These are phyloP conservation scores for Clarkia xantiana DNA, from an alignment of 345 rosid genomes.

Conservation along the genomic window DNA sequence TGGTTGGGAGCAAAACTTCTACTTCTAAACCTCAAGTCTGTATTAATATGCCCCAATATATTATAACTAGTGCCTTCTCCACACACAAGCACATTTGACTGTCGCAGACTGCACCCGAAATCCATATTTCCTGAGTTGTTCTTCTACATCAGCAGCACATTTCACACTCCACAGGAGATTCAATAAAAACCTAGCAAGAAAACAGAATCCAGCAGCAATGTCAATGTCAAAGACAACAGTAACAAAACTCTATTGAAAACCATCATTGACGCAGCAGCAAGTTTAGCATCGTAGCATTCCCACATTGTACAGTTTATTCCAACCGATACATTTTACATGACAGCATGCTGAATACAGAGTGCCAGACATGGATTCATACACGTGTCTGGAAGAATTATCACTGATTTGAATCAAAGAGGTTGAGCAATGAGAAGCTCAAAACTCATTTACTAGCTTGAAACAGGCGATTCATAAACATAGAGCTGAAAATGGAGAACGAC, in stretches of 20 bases:
- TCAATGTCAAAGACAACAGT: too few species aligned
- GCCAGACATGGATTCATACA: too few species aligned
- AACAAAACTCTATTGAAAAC: not conserved
- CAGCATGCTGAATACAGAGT: too few species aligned
- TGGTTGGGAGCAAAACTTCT: slow-evolving; percentile 19
- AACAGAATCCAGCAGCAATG: too few species aligned
- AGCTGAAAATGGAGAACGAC: too few species aligned
- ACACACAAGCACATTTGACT: slow-evolving; percentile 19
- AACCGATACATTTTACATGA: too few species aligned
- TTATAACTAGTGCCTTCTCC: slow-evolving; percentile 21
- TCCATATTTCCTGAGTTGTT: slow-evolving; percentile 31
- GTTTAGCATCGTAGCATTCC: not conserved
- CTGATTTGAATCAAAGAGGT: too few species aligned
- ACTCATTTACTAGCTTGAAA: too few species aligned
- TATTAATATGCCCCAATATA: slow-evolving; percentile 13
- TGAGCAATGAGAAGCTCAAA: too few species aligned
- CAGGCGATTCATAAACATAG: too few species aligned
- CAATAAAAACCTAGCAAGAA: too few species aligned
- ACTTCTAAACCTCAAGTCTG: slow-evolving; percentile 21
- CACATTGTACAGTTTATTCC: not conserved
- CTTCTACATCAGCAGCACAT: not conserved
- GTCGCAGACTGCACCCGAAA: slow-evolving; percentile 33
- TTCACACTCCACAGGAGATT: not conserved
- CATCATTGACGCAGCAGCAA: not conserved
- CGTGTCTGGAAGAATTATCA: too few species aligned